Evolutionary conservation across 129 eudicot species (phyloP).

Genomic region (Tagetes erecta): DNA sequence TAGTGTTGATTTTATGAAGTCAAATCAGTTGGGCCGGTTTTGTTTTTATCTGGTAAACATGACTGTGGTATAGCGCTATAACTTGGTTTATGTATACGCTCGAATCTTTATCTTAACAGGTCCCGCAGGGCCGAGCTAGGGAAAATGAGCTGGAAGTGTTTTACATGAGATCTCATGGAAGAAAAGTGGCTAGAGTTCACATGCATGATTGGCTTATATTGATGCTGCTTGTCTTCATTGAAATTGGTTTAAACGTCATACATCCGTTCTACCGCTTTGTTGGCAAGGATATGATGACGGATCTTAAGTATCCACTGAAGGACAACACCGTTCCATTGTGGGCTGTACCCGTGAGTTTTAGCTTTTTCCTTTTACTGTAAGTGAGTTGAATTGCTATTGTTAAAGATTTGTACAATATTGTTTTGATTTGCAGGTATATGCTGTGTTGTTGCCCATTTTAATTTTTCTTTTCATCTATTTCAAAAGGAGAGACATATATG

Average conservation of each 20-base stretch:
- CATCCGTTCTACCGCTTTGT: conserved; percentile 79
- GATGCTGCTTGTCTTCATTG: conserved; percentile 55
- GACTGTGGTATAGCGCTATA: not conserved
- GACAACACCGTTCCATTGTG: conserved; percentile 76
- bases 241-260: conserved; percentile 50
- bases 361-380: not conserved
- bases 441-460: conserved; percentile 66
- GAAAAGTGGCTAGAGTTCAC: conserved; percentile 55
- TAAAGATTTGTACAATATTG: not conserved
- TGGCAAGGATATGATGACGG: conserved; percentile 72
- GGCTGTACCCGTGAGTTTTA: conserved; percentile 78
- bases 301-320: conserved; percentile 73
- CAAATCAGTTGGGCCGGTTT: not conserved
- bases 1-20: not conserved
- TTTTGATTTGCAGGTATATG: conserved; percentile 52
- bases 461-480: conserved; percentile 61
- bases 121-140: conserved; percentile 43
- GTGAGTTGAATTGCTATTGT: not conserved
- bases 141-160: conserved; percentile 52
- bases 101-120: conserved; percentile 23
- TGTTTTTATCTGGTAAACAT: not conserved
- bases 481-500: conserved; percentile 73
- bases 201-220: conserved; percentile 79
- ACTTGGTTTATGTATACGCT: not conserved
- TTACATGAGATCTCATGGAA: conserved; percentile 64